Evolutionary conservation across 23 red algal species (phyloP).

Genomic region (Gracilaria gracilis): DNA sequence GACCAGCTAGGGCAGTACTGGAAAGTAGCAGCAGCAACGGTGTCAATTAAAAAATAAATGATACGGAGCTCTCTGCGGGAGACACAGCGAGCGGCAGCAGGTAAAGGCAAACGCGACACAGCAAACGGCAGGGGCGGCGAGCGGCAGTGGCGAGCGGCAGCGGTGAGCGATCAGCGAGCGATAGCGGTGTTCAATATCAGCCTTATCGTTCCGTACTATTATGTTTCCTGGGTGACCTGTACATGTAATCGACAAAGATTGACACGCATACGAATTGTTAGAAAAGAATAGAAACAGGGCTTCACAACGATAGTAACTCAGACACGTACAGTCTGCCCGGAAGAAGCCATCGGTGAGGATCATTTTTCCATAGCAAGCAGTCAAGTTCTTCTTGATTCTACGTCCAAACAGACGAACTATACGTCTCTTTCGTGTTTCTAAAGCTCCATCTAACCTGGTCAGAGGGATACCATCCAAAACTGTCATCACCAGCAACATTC

Average conservation of each 20-base stretch:
- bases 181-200: constrained; percentile 70
- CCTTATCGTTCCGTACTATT: constrained; percentile 45
- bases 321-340: constrained; percentile 83
- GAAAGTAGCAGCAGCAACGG: no score
- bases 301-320: no score
- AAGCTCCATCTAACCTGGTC: constrained; percentile 40
- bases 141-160: no score
- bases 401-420: constrained; percentile 35
- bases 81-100: no score
- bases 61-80: no score
- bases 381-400: constrained; percentile 59
- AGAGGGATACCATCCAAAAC: constrained; percentile 78
- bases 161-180: no score
- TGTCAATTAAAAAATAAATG: no score
- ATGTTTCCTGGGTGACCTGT: constrained; percentile 92
- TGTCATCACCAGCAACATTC: constrained; percentile 81
- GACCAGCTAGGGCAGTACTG: no score
- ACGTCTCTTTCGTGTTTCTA: constrained; percentile 12
- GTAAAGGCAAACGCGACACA: no score
- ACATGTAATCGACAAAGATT: not conserved
- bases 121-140: no score
- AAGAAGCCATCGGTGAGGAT: constrained; percentile 85
- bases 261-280: not conserved
- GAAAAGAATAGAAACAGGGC: not conserved
- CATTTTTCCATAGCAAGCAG: constrained; percentile 84